Evolutionary conservation across 2,329 filamentous ascomycete species (phyloP), one percentile per base, ranked within the genome.

Genomic region (Ophioceras dolichostomum): DNA sequence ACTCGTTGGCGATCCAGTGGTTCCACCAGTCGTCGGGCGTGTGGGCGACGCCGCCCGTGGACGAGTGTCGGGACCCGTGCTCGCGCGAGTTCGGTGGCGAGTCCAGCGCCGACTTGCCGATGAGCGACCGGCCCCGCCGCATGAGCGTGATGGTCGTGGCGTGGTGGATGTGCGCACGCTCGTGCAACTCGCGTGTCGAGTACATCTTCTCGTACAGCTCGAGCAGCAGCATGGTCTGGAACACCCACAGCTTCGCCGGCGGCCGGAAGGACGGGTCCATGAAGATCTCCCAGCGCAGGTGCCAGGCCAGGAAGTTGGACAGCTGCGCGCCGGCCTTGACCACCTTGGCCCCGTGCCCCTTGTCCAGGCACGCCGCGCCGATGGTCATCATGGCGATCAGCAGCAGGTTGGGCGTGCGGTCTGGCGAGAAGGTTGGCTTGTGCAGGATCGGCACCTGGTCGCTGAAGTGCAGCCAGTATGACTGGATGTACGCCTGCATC

Each of bases 191-290:
- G 45, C 88, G 74, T 1, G 89, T 94, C 28, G 87, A 91, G 56
- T 89, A 96, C 83, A 94, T 91, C 67, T 98, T 98, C 62, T 98
- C 91, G 50, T 94, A 96, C 1, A 94, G 64, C 55, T 98, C 91
- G 10, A 96, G 68, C 5, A 96, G 68, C 4, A 96, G 66, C 36
- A 96, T 63, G 1, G 89, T 80, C 55, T 96, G 91, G 61, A 96
- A 96, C 0, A 94, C 76, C 89, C 89, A 98, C 7, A 98, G 62
- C 58, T 94, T 94, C 8, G 89, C 89, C 0, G 91, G 89, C 2
- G 91, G 88, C 14, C 85, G 71, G 59, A 93, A 95, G 57, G 88
- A 85, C 12, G 73, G 69, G 53, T 95, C 83, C 70, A 88, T 91
- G 54, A 96, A 95, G 27, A 95, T 83, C 55, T 94, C 84, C 85